Conservation (phyloP, 225 moss, liverwort and hornwort genomes). For the Bryum argenteum region DNA sequence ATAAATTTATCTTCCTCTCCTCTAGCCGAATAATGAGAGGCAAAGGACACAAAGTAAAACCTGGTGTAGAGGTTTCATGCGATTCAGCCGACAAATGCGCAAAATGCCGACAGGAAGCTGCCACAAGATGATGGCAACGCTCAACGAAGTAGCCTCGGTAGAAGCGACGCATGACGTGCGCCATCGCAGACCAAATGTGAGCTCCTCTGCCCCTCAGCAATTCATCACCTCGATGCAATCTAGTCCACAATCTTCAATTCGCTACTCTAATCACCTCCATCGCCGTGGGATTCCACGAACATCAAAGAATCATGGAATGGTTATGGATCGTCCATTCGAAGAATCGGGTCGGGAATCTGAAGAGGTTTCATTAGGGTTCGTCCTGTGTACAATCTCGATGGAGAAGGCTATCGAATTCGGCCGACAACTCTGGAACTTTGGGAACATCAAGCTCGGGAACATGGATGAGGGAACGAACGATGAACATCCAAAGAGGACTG, state of each 20-base stretch:
- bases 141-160: slow-evolving; percentile 34
- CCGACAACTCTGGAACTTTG: neutral
- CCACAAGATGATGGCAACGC: slow-evolving; percentile 29
- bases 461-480: neutral
- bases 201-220: slow-evolving; percentile 18
- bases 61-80: slow-evolving; percentile 21
- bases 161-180: slow-evolving; percentile 42
- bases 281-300: neutral
- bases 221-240: neutral
- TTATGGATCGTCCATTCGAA: neutral
- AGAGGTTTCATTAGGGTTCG: slow-evolving; percentile 9
- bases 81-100: slow-evolving; percentile 42
- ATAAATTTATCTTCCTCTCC: neutral
- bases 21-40: neutral
- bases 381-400: neutral
- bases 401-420: neutral
- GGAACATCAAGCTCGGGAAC: neutral
- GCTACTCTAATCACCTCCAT: neutral
- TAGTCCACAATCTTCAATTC: neutral
- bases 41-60: slow-evolving; percentile 23
- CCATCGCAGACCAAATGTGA: slow-evolving; percentile 34
- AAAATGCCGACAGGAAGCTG: slow-evolving; percentile 34
- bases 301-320: neutral
- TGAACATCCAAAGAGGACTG: neutral
- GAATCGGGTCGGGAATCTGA: neutral